A percentile compares a stretch with the other conserved stretches of the same genome.
Conservation (phyloP, 2,329 filamentous ascomycete genomes). For the Colletotrichum sojae region DNA sequence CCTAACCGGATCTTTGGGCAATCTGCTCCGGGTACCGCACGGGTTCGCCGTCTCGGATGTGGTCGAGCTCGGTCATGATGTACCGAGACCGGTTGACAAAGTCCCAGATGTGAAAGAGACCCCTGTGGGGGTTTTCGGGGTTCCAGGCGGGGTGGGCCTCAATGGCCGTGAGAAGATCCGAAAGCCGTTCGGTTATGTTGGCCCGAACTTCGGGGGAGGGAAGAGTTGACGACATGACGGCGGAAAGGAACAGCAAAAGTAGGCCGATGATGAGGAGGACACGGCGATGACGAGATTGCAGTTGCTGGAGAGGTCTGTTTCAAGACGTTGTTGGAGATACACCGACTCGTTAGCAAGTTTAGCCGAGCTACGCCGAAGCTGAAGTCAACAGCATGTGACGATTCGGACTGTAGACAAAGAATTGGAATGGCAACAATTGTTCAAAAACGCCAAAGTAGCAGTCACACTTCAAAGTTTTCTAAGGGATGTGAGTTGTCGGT, state of each 20-base stretch:
- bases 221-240: conserved; percentile 39
- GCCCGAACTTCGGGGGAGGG: conserved; percentile 46
- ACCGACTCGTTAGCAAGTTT: neutral
- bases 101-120: conserved; percentile 57
- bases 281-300: neutral
- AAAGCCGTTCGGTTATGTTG: conserved; percentile 46
- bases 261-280: neutral
- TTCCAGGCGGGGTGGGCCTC: conserved; percentile 49
- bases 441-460: conserved; percentile 2
- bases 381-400: neutral
- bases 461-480: conserved; percentile 29
- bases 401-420: neutral
- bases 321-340: neutral
- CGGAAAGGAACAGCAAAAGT: too few relatives aligned
- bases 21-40: conserved; percentile 54
- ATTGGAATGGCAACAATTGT: neutral
- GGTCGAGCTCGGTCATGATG: conserved; percentile 58
- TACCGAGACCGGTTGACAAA: conserved; percentile 58
- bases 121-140: conserved; percentile 46
- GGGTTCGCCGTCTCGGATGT: conserved; percentile 51
- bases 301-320: neutral
- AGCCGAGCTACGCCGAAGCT: neutral
- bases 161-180: conserved; percentile 48
- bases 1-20: conserved; percentile 47
- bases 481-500: conserved; percentile 30